These are phyloP conservation scores for Pichia nakasei DNA, from an alignment of 805 yeast genomes.

Conservation along the genomic window DNA sequence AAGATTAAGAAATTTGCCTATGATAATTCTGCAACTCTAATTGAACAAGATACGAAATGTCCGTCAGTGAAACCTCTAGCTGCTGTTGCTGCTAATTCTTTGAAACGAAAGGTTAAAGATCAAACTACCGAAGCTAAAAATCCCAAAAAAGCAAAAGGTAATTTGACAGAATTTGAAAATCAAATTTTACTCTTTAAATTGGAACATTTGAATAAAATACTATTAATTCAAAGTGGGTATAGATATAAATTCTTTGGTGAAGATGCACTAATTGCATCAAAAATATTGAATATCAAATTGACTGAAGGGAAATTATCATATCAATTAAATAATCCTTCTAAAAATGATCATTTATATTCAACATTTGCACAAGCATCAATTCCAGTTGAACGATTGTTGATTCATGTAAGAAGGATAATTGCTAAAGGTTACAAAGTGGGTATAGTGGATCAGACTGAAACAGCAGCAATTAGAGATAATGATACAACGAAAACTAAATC, in stretches of 20 bases:
- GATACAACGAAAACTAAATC: constrained; percentile 39
- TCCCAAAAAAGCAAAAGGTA: constrained; percentile 5
- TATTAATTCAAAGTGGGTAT: constrained; percentile 87
- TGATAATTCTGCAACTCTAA: too few species aligned
- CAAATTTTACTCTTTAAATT: constrained; percentile 65
- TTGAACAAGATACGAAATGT: too few species aligned
- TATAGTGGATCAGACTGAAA: constrained; percentile 75
- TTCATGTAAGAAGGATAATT: constrained; percentile 67
- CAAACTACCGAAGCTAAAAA: not conserved
- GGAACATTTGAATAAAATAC: constrained; percentile 52
- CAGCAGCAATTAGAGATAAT: constrained; percentile 63
- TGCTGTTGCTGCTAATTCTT: too few species aligned
- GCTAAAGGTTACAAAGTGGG: constrained; percentile 75
- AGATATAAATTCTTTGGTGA: constrained; percentile 80
- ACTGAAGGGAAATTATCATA: constrained; percentile 58
- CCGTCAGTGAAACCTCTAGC: too few species aligned
- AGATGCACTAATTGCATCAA: constrained; percentile 69
- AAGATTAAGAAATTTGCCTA: too few species aligned
- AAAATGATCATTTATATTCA: constrained; percentile 38
- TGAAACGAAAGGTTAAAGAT: too few species aligned
- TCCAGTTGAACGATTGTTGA: constrained; percentile 66
- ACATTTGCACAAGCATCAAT: constrained; percentile 78
- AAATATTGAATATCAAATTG: constrained; percentile 58
- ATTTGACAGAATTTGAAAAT: constrained; percentile 69
- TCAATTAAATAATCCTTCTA: constrained; percentile 33